A percentile compares a stretch with the other conserved stretches of the same genome.
phyloP scores from a whole-genome alignment of 1,284 basidiomycete species.

The Anthracocystis setariae region DNA sequence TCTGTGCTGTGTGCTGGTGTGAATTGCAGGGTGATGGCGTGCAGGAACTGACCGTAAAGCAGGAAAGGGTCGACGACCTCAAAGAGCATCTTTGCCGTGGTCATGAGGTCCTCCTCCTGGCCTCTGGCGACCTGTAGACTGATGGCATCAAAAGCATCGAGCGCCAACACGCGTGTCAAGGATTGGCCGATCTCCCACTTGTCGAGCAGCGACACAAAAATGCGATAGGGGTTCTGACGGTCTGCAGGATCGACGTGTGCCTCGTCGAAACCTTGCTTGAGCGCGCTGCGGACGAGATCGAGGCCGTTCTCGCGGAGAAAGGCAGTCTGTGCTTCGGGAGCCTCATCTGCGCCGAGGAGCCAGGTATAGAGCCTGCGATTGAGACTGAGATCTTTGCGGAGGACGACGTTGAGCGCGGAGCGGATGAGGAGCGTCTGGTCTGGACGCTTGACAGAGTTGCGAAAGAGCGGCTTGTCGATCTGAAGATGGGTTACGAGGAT shows the following conservation, averaged over 20 bases:
- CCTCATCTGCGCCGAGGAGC: constrained; percentile 83
- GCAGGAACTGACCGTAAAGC: constrained; percentile 82
- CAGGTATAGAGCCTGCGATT: constrained; percentile 93
- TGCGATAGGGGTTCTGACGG: constrained; percentile 85
- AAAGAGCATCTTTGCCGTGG: constrained; percentile 88
- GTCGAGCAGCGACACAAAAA: constrained; percentile 92
- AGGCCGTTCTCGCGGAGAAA: constrained; percentile 52
- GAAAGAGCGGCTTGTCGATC: constrained; percentile 49
- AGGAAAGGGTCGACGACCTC: constrained; percentile 90
- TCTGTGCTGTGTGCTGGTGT: constrained; percentile 60
- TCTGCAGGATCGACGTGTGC: constrained; percentile 74
- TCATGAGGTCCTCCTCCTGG: constrained; percentile 74
- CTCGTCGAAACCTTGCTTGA: constrained; percentile 43
- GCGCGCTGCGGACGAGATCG: constrained; percentile 39
- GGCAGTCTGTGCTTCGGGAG: constrained; percentile 69
- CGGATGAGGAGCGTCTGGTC: constrained; percentile 58
- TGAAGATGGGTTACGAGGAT: constrained; percentile 56
- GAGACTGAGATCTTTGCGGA: constrained; percentile 89
- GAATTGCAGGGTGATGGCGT: constrained; percentile 69
- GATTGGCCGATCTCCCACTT: constrained; percentile 93
- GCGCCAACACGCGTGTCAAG: constrained; percentile 80
- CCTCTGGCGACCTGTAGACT: constrained; percentile 76
- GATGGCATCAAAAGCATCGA: constrained; percentile 79
- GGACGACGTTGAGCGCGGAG: constrained; percentile 64
- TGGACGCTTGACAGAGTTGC: constrained; percentile 18